Base-by-base conservation (phyloP, 139 green algal genomes). In the Chlamydomonas sp. region DNA sequence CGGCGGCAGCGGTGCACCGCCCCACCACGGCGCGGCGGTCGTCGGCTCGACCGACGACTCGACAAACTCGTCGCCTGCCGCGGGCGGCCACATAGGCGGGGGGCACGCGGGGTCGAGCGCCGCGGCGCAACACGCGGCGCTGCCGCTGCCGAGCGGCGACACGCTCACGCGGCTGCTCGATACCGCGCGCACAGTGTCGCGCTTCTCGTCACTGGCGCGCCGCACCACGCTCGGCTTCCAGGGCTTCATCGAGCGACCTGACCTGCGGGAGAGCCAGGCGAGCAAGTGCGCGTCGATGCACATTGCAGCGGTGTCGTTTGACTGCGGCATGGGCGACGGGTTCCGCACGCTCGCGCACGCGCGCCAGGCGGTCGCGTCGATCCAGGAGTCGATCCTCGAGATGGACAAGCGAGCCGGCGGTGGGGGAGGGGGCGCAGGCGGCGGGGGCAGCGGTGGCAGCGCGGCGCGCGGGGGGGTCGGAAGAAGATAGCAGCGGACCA, bases 231-330 rank as follows among this genome's bases (percentile, higher is more conserved):
- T 70, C 35, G 48, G 62, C n/a, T 75, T 75, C 22, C 59, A 79
- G 63, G 61, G 34, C 0, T 73, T 79, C 4, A 29, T 79, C 38
- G 74, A 79, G 38, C 60, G 68, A 0, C 3, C 61, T 0, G 74
- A 79, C 48, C 37, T 75, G 10, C 68, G 34, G 20, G 28, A 59
- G 20, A 69, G 70, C 47, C 58, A 75, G 68, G 34, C 58, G 10
- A 62, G 62, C 36, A 79, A 79, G 63, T 31, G 73, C 8, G 69
- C 64, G 30, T 75, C 59, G 36, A 70, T 76, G 68, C 74, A 79
- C 54, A 68, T 79, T 35, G 74, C 68, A 28, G 68, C 48, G n/a
- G 39, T 79, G 26, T 75, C 50, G 39, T 58, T 75, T 50, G 62
- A 75, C 47, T 3, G 39, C 3, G 65, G 65, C 43, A 71, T 71